A percentile compares a stretch with the other conserved stretches of the same genome.
Evolutionary conservation across 176 grass and related monocot genomes (phyloP).

Genomic region (Pharus latifolius): DNA sequence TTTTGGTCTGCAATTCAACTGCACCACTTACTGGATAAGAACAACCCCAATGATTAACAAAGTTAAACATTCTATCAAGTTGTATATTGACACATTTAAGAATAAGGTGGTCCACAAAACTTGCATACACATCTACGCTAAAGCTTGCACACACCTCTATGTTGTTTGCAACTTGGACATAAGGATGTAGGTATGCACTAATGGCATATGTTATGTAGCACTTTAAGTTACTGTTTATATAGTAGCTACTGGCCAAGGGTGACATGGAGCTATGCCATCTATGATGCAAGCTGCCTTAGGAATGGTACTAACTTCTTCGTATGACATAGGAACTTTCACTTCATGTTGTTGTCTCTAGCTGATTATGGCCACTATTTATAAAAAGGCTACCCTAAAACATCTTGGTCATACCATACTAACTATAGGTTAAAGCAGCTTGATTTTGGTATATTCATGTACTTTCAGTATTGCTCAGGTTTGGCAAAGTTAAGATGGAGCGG

Average conservation of each 20-base stretch:
- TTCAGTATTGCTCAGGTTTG: neutral
- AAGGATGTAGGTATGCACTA: neutral
- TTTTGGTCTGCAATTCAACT: neutral
- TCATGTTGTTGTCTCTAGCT: neutral
- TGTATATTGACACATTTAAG: neutral
- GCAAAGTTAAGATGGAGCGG: too few species aligned
- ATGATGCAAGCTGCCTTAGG: neutral
- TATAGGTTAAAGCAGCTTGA: neutral
- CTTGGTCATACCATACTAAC: neutral
- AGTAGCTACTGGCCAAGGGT: neutral
- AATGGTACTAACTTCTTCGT: neutral
- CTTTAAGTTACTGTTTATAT: neutral
- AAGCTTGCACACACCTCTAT: too few species aligned
- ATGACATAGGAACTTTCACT: neutral
- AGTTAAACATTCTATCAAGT: neutral
- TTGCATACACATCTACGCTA: too few species aligned
- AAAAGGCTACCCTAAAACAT: too few species aligned
- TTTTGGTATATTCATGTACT: neutral
- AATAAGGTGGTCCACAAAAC: neutral
- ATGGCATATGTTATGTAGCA: neutral
- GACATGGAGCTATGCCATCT: too few species aligned
- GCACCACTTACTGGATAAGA: neutral
- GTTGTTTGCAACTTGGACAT: neutral
- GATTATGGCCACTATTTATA: neutral
- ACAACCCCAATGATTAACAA: neutral